Evolutionary conservation across 2,329 filamentous ascomycete species (phyloP), one percentile per base, ranked within the genome.

Genomic region (Ilyonectria robusta): DNA sequence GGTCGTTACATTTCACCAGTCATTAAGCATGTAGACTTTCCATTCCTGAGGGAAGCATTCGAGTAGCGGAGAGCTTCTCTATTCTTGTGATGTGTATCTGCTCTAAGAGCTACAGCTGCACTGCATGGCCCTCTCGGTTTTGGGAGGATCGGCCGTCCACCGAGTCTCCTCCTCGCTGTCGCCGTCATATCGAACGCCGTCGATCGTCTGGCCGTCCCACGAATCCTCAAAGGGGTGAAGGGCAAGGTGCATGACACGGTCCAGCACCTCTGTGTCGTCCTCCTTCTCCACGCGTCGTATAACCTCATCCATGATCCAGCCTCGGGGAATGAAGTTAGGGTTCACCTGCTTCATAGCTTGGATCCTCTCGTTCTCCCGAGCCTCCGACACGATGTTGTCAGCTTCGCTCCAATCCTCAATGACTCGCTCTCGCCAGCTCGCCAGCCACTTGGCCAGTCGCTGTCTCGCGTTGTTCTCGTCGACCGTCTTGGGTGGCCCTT

Each of bases 251-350:
- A 97, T 94, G 26, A 96, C 86, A 33, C 91, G 86, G 13, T 88
- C 85, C 50, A 99, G 80, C 40, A 98, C 91, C 9, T 94, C 91
- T 62, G 93, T 86, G 76, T 99, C 95, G 2, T 91, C 89, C 58
- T 91, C 90, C 78, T 93, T 93, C 80, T 98, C 94, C 0, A 98
- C 95, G 10, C 94, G 88, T 51, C 92, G 89, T 72, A 99, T 98
- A 15, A 99, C 80, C 80, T 99, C 96, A 78, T 98, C 95, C 21
- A 99, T 85, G 58, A 99, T 89, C 95, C 95, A 99, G 19, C 93
- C 91, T 53, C 94, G 89, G 0, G 96, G 94, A 0, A 98, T 85
- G 76, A 99, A 99, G 83, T 93, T 97, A 2, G 96, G 96, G 77
- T 99, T 99, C 23, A 95, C 92, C 29, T 83, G 85, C 82, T 93